Evolutionary conservation across 768 basidiomycete genomes (phyloP).

Genomic region (Tricholoma hemisulphureum): DNA sequence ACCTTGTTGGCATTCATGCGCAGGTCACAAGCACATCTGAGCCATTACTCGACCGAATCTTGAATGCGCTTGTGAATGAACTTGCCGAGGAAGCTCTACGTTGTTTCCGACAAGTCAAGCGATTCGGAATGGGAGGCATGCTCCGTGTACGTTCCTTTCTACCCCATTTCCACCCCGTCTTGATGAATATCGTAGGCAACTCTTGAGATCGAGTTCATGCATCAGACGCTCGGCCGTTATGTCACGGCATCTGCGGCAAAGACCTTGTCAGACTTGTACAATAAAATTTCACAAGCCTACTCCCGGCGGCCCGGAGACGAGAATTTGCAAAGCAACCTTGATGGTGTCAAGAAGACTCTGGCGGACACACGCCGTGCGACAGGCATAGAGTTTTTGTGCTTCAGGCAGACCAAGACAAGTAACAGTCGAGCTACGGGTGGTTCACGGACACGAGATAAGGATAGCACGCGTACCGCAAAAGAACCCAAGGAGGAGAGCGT

Average conservation of each 20-base stretch:
- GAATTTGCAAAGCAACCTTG: slow-evolving; percentile 82
- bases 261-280: slow-evolving; percentile 89
- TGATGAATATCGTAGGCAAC: slow-evolving; percentile 65
- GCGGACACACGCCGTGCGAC: slow-evolving; percentile 87
- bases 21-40: slow-evolving; percentile 83
- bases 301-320: slow-evolving; percentile 80
- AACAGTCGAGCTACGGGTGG: too few relatives aligned
- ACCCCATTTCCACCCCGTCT: background rate
- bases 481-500: slow-evolving; percentile 12
- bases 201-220: slow-evolving; percentile 98
- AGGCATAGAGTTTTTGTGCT: slow-evolving; percentile 93
- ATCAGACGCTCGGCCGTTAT: slow-evolving; percentile 90
- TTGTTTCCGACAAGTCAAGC: slow-evolving; percentile 84
- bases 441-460: too few relatives aligned
- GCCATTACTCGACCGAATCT: slow-evolving; percentile 74
- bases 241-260: slow-evolving; percentile 78
- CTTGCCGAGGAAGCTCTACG: slow-evolving; percentile 79
- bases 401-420: slow-evolving; percentile 65
- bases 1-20: slow-evolving; percentile 88
- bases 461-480: slow-evolving; percentile 15
- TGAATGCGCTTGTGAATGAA: slow-evolving; percentile 79
- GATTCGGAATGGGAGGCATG: slow-evolving; percentile 99
- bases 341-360: slow-evolving; percentile 88
- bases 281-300: slow-evolving; percentile 92
- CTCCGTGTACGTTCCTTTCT: slow-evolving; percentile 62